Base-by-base conservation (phyloP, 805 yeast species). In the Metschnikowia orientalis region DNA sequence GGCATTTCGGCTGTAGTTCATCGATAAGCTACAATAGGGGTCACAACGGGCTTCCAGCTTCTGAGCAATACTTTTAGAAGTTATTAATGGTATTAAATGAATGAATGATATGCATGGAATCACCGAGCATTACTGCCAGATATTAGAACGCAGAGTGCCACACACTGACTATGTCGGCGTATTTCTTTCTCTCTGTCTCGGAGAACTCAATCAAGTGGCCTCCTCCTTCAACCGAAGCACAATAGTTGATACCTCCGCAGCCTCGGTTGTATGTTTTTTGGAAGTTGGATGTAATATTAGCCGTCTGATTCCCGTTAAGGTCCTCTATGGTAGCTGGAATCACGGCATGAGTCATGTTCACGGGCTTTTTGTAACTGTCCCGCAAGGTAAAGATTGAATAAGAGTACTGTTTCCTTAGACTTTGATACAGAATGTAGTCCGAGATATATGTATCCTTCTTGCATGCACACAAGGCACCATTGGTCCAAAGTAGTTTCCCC, bases 381-480 rank as follows among this genome's bases (percentile, higher is more conserved):
- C 40, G 30, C 38, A 42, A 17, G 25, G 18, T 24, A 14, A 23
- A 34, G 19, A 41, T 31, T 8, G 42, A 38, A 14, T 39, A 35
- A 11, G 23, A 30, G 30, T 19, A 34, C 8, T 30, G 34, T 10
- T 25, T 24, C n/a, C 45, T 30, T 26, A 41, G 23, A 7, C 23
- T 27, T 10, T 39, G 30, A 19, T 39, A 33, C 33, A 20, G 36
- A 16, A 44, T 19, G 29, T 25, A 44, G 20, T 44, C 48, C 14
- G 23, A 20, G 12, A 42, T 27, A 40, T 41, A 43, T 4, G 44
- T 36, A 18, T 35, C 26, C 18, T 23, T 41, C 33, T 54, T 57
- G 39, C 64, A 59, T 15, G 28, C 40, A 17, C 31, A 29, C 13
- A 52, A 42, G 8, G 59, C 62, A 5, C 61, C 61, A 32, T 59